These are phyloP conservation scores for Benincasa hispida DNA, from an alignment of 306 rosid genomes.

Conservation along the genomic window DNA sequence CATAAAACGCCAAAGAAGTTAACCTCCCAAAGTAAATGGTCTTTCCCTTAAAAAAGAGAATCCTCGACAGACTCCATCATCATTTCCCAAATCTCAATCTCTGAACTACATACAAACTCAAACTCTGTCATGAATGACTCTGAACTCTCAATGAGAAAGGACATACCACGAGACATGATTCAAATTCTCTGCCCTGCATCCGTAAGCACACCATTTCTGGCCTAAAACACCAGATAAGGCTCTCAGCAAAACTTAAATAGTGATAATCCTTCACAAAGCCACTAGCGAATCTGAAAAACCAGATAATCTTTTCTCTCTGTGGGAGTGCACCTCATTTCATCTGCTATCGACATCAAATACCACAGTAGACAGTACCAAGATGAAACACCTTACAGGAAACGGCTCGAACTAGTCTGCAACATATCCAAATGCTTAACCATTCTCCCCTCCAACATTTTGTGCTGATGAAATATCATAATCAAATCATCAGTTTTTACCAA, in stretches of 20 bases:
- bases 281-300: neutral
- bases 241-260: neutral
- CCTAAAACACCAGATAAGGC: neutral
- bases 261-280: neutral
- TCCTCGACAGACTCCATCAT: neutral
- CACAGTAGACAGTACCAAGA: neutral
- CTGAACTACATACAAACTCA: neutral
- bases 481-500: neutral
- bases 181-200: neutral
- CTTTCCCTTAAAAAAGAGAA: neutral
- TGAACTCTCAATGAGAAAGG: neutral
- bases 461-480: neutral
- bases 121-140: neutral
- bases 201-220: neutral
- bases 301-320: neutral
- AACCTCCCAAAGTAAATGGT: too few relatives aligned
- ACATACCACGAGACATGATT: neutral
- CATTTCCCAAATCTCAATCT: neutral
- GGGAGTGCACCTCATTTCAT: neutral
- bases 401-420: neutral
- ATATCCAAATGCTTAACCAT: neutral
- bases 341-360: neutral
- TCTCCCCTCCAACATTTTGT: neutral
- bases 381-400: neutral
- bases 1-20: neutral